Conservation (phyloP, 2,329 filamentous ascomycete species). For the Xylariaceae sp. region DNA sequence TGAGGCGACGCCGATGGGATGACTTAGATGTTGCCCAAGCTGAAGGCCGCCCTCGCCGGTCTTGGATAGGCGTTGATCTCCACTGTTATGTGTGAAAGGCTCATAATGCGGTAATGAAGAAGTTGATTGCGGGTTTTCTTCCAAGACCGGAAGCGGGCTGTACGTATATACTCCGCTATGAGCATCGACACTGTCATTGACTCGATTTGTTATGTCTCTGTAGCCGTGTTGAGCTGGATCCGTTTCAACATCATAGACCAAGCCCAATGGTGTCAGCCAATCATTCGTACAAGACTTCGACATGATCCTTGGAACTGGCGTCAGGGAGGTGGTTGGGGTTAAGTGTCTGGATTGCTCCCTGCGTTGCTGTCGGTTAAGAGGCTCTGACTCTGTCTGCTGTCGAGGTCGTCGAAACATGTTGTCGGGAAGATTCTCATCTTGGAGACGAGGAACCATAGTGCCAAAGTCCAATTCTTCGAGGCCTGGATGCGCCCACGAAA, state of each 20-base stretch:
- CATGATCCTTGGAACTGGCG: slow-evolving; percentile 25
- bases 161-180: slow-evolving; percentile 20
- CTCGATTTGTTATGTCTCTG: slow-evolving; percentile 18
- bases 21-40: slow-evolving; percentile 12
- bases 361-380: slow-evolving; percentile 13
- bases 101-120: background rate
- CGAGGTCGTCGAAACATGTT: background rate
- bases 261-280: slow-evolving; percentile 26
- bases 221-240: slow-evolving; percentile 1
- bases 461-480: slow-evolving; percentile 7
- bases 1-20: slow-evolving; percentile 18
- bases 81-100: background rate
- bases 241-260: slow-evolving; percentile 15
- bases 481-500: slow-evolving; percentile 16
- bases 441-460: background rate
- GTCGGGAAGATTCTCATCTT: background rate
- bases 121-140: slow-evolving; percentile 16
- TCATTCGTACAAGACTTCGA: slow-evolving; percentile 28
- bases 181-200: slow-evolving; percentile 27
- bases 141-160: slow-evolving; percentile 16
- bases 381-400: slow-evolving; percentile 22
- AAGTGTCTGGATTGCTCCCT: slow-evolving; percentile 3
- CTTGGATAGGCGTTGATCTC: slow-evolving; percentile 5
- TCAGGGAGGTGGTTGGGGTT: slow-evolving; percentile 14
- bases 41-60: background rate